A percentile compares a stretch with the other conserved stretches of the same genome.
Conservation (phyloP, 1,284 basidiomycete genomes). For the Rhodotorula sp. region DNA sequence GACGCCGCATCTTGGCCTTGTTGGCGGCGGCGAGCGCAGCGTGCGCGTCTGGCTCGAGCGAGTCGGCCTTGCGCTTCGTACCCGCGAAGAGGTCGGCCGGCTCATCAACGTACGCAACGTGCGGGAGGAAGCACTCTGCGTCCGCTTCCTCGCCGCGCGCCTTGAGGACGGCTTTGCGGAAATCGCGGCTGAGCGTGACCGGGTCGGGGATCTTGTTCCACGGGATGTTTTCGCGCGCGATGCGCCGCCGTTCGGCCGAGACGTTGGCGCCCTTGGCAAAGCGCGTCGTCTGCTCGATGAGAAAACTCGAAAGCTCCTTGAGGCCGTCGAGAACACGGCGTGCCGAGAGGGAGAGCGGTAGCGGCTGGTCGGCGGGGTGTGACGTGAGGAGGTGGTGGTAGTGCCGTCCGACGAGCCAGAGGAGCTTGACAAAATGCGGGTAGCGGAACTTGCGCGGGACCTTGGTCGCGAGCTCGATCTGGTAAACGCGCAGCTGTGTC, state of each 20-base stretch:
- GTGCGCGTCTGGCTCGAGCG: background rate
- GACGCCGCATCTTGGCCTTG: constrained; percentile 4
- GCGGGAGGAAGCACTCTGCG: constrained; percentile 50
- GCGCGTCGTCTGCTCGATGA: constrained; percentile 77
- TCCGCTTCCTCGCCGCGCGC: constrained; percentile 69
- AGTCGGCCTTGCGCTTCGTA: constrained; percentile 11
- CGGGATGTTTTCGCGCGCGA: constrained; percentile 77
- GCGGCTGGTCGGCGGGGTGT: background rate
- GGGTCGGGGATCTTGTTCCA: constrained; percentile 76
- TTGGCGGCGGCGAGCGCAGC: background rate
- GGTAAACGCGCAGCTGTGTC: constrained; percentile 71
- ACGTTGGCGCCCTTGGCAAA: constrained; percentile 48
- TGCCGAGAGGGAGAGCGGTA: constrained; percentile 43
- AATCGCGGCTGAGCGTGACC: constrained; percentile 71
- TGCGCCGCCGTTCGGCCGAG: constrained; percentile 57
- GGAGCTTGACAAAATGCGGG: constrained; percentile 58
- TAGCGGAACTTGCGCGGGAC: constrained; percentile 95
- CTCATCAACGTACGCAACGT: constrained; percentile 18
- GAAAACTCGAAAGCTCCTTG: constrained; percentile 68
- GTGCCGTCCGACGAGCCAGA: constrained; percentile 50
- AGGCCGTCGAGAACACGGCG: constrained; percentile 71
- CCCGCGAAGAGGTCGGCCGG: background rate
- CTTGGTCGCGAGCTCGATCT: constrained; percentile 88
- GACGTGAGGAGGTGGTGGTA: constrained; percentile 21
- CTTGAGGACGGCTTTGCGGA: constrained; percentile 72